Evolutionary conservation across 1,139 yeast genomes (phyloP).

Genomic region (Lodderomyces parapsilosis): DNA sequence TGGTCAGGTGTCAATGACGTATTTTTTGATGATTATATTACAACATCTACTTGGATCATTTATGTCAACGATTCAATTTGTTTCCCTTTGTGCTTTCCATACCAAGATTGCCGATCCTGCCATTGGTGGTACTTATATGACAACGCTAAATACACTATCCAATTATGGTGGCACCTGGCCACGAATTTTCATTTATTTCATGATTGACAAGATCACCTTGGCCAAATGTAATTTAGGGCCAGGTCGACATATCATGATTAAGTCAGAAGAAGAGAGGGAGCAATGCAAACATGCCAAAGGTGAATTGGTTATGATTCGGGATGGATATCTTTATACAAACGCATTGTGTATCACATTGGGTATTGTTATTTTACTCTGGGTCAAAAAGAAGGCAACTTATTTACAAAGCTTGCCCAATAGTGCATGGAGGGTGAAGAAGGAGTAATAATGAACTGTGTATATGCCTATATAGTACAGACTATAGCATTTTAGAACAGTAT

Average conservation of each 20-base stretch:
- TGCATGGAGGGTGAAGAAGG: conserved; percentile 61
- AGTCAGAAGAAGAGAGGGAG: conserved; percentile 38
- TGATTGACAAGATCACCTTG: conserved; percentile 76
- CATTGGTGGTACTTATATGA: conserved; percentile 98
- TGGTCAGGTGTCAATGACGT: conserved; percentile 45
- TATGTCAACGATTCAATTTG: conserved; percentile 94
- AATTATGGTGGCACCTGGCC: conserved; percentile 99
- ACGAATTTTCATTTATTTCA: conserved; percentile 65
- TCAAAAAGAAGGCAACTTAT: conserved; percentile 54
- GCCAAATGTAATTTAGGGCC: conserved; percentile 47
- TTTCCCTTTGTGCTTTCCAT: conserved; percentile 90
- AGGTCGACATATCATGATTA: conserved; percentile 14
- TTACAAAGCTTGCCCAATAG: conserved; percentile 63
- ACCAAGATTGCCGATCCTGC: conserved; percentile 93
- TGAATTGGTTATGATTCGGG: conserved; percentile 50
- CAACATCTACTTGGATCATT: conserved; percentile 87
- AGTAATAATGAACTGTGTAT: neutral
- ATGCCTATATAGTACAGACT: too few relatives aligned
- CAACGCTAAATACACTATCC: conserved; percentile 85
- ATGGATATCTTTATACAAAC: conserved; percentile 86
- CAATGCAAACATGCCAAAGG: conserved; percentile 60
- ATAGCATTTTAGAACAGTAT: too few relatives aligned
- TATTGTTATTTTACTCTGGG: conserved; percentile 65
- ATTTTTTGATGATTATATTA: conserved; percentile 67
- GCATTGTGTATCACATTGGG: conserved; percentile 70